Base-by-base conservation (phyloP, 2,329 filamentous ascomycete species). In the Ascochyta koolunga region DNA sequence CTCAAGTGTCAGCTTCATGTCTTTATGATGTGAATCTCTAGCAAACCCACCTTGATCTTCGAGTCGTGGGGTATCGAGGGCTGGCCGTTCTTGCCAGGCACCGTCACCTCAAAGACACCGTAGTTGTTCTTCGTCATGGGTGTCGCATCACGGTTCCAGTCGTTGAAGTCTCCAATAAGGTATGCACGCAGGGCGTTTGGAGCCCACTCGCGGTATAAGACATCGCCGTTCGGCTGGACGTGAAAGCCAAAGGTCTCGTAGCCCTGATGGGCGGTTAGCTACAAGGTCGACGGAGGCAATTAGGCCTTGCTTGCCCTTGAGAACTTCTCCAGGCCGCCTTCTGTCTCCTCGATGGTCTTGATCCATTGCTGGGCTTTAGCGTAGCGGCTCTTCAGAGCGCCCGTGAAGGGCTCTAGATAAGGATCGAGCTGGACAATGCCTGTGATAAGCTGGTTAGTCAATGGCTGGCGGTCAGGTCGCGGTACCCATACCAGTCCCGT, bases 131-230 rank as follows among this genome's bases (percentile, higher is more conserved):
- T 95, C 69, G 84, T 89, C 95, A 99, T 96, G 45, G 88, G 87
- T 65, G 95, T 90, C 21, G 91, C 86, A 58, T 86, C 85, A 67
- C 88, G 83, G 73, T 96, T 86, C 95, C 95, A 99, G 64, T 85
- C 85, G 77, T 99, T 99, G 82, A 98, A 99, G 66, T 98, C 95
- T 58, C 95, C 95, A 65, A 96, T 89, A 46, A 99, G 83, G 72
- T 87, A 92, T 43, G 95, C 95, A 69, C 89, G 83, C 35, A 86
- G 81, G 48, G 92, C 93, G 79, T 92, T 96, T 22, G 95, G 93
- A 1, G 95, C 95, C 95, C 95, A 99, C 83, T 99, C 95, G 65
- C 91, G 85, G 77, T 99, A 99, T 53, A 83, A 81, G 62, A 99
- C 91, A 74, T 93, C 92, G 74, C 91, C 91, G 68, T 96, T 87